Evolutionary conservation across 2,329 filamentous ascomycete species (phyloP).

Genomic region (Penicillium sp.): DNA sequence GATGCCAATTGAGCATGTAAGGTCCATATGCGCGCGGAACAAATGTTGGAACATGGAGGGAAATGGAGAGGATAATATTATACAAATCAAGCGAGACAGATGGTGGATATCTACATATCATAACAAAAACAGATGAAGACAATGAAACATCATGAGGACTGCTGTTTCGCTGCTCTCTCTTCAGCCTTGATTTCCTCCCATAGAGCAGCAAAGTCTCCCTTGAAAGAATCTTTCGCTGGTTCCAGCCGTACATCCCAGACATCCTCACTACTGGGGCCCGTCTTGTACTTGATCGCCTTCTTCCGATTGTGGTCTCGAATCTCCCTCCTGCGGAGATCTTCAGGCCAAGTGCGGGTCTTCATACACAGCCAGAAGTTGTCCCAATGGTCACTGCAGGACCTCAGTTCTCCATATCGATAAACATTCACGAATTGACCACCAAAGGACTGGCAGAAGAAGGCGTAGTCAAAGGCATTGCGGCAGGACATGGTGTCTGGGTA

Average conservation of each 20-base stretch:
- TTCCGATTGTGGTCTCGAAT: conserved; percentile 66
- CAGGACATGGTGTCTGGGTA: conserved; percentile 84
- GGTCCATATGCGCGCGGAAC: not conserved
- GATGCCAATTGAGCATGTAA: not conserved
- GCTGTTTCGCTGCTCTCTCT: conserved; percentile 37
- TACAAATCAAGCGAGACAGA: conserved; percentile 4
- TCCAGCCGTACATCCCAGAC: conserved; percentile 74
- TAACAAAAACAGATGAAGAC: conserved; percentile 7
- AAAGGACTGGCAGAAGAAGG: conserved; percentile 89
- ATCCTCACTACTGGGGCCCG: conserved; percentile 76
- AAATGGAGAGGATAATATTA: conserved; percentile 9
- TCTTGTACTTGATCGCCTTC: conserved; percentile 63
- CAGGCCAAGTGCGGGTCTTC: conserved; percentile 65
- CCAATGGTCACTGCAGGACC: conserved; percentile 80
- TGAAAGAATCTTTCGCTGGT: conserved; percentile 53
- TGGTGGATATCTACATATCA: conserved; percentile 14
- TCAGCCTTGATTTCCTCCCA: conserved; percentile 43
- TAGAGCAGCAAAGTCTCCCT: conserved; percentile 43
- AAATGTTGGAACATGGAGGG: not conserved
- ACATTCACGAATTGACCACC: conserved; percentile 89
- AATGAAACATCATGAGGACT: conserved; percentile 14
- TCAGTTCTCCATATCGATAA: conserved; percentile 77
- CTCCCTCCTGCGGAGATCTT: conserved; percentile 55
- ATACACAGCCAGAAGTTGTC: conserved; percentile 98
- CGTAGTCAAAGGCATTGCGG: conserved; percentile 82